A percentile compares a stretch with the other conserved stretches of the same genome.
Conservation (phyloP, 495 filamentous ascomycete species). For the Sordaria brevicollis region DNA sequence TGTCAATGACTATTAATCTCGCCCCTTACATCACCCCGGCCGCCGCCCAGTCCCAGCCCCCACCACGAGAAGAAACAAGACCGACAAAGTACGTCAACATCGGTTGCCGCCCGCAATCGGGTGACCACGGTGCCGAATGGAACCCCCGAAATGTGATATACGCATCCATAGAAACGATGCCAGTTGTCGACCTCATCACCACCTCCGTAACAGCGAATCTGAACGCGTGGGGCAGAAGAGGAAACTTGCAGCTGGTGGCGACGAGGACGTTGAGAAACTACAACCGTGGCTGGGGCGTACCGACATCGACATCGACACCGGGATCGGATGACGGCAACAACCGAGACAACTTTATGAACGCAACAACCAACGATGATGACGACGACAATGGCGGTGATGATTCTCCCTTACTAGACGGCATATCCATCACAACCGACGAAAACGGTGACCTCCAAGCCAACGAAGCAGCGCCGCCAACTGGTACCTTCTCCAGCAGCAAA, state of each 20-base stretch:
- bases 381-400: not conserved
- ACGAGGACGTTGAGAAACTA: not conserved
- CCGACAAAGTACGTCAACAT: not conserved
- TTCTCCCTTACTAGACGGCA: not conserved
- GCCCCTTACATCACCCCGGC: not conserved
- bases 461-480: not conserved
- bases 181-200: no score
- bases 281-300: no score
- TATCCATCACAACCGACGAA: not conserved
- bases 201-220: no score
- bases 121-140: not conserved
- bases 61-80: not conserved
- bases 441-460: not conserved
- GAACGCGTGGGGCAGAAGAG: no score
- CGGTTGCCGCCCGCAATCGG: not conserved
- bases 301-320: no score
- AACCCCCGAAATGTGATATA: not conserved
- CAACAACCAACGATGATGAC: no score
- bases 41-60: no score
- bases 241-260: not conserved
- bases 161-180: not conserved
- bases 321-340: not conserved
- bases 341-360: no score
- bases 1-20: not conserved
- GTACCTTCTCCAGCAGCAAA: not conserved